phyloP scores from a whole-genome alignment of 2,329 filamentous ascomycete species.

The Lachnellula suecica region DNA sequence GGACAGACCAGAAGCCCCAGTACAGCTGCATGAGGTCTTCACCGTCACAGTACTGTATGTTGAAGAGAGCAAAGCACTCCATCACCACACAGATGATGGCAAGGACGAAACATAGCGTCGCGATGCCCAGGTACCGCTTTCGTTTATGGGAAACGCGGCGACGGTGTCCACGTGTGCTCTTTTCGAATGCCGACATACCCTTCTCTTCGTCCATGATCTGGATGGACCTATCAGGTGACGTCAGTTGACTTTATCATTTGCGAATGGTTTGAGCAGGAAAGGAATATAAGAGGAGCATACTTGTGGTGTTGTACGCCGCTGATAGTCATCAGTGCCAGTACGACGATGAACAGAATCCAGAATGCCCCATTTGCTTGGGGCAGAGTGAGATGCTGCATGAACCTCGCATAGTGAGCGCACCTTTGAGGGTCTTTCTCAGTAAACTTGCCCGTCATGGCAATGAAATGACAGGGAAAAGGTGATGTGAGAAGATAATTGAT shows the following conservation, averaged over 20 bases:
- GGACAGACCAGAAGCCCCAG: conserved; percentile 61
- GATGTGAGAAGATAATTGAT: background rate
- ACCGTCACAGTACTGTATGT: conserved; percentile 54
- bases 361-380: conserved; percentile 46
- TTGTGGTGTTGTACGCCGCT: conserved; percentile 36
- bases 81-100: conserved; percentile 48
- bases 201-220: conserved; percentile 17
- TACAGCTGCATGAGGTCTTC: conserved; percentile 59
- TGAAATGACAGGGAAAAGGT: background rate
- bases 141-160: conserved; percentile 28
- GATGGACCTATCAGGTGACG: conserved; percentile 15
- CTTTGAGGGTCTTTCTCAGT: conserved; percentile 30
- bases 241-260: background rate
- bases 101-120: conserved; percentile 43
- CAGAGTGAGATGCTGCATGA: conserved; percentile 42
- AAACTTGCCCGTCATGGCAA: conserved; percentile 37
- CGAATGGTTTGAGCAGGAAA: background rate
- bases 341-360: conserved; percentile 45
- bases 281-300: conserved; percentile 9
- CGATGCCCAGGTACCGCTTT: conserved; percentile 38
- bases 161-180: conserved; percentile 27
- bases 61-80: conserved; percentile 46
- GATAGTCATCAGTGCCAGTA: conserved; percentile 44
- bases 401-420: conserved; percentile 43
- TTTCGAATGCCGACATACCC: conserved; percentile 1